Evolutionary conservation across 1,139 yeast genomes (phyloP).

Genomic region (Debaryomyces singareniensis): DNA sequence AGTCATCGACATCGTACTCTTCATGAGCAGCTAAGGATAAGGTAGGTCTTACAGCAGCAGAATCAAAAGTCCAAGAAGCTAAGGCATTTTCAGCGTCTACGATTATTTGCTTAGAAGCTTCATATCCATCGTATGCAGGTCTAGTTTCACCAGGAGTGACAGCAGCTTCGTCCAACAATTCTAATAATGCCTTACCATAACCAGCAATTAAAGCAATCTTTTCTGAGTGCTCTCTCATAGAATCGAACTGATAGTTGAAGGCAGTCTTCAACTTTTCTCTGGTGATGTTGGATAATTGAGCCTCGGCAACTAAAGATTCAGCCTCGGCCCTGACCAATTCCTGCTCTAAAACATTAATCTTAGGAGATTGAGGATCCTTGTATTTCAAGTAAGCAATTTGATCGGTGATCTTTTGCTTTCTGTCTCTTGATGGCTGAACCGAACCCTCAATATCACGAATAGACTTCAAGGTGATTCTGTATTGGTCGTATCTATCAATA

Average conservation of each 20-base stretch:
- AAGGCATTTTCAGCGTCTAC: constrained; percentile 81
- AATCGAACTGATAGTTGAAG: constrained; percentile 76
- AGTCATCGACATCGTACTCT: constrained; percentile 49
- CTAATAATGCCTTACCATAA: constrained; percentile 80
- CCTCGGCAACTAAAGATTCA: constrained; percentile 85
- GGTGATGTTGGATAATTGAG: constrained; percentile 81
- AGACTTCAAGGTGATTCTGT: constrained; percentile 74
- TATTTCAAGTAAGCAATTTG: constrained; percentile 78
- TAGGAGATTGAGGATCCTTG: constrained; percentile 81
- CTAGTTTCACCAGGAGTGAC: constrained; percentile 90
- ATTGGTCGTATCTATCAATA: constrained; percentile 81
- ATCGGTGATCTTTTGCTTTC: constrained; percentile 80
- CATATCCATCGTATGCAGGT: constrained; percentile 84
- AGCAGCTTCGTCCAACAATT: constrained; percentile 76
- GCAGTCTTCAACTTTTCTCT: constrained; percentile 85
- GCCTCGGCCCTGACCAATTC: constrained; percentile 89
- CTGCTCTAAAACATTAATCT: constrained; percentile 76
- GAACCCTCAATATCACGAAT: constrained; percentile 82
- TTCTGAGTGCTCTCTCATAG: constrained; percentile 77
- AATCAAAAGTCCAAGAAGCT: constrained; percentile 77
- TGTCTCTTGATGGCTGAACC: constrained; percentile 81
- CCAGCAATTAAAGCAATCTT: constrained; percentile 83
- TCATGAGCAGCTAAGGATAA: constrained; percentile 69
- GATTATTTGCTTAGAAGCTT: constrained; percentile 80
- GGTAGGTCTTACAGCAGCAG: constrained; percentile 76